Evolutionary conservation across 257 asterid genomes (phyloP).

Genomic region (Jaltomata sinuosa): DNA sequence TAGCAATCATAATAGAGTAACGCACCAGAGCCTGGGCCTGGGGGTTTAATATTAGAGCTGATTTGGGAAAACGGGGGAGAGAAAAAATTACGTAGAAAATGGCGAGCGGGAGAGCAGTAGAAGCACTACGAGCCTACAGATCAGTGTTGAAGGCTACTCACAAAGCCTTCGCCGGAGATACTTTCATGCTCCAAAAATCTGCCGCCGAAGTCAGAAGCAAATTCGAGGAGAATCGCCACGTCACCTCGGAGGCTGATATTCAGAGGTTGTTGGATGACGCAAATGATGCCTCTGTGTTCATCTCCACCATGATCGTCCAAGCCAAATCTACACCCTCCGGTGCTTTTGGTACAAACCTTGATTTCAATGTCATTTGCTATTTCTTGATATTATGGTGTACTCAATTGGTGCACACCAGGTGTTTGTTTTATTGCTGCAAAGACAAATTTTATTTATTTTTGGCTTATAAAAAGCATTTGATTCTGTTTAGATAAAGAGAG

Average conservation of each 20-base stretch:
- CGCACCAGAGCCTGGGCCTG: too few relatives aligned
- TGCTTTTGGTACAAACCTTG: constrained; percentile 52
- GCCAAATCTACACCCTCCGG: constrained; percentile 89
- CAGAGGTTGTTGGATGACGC: constrained; percentile 72
- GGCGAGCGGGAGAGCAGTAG: constrained; percentile 41
- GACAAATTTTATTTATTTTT: too few relatives aligned
- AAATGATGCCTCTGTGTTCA: constrained; percentile 80
- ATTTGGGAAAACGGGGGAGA: background rate
- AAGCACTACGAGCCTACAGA: constrained; percentile 71
- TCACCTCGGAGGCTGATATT: constrained; percentile 63
- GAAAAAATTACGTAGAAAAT: constrained; percentile 9
- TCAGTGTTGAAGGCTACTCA: constrained; percentile 76
- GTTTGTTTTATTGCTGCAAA: background rate
- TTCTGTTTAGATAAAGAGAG: background rate
- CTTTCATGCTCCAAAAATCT: constrained; percentile 74
- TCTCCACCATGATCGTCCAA: constrained; percentile 82
- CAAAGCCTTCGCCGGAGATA: constrained; percentile 80
- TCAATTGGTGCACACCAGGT: background rate
- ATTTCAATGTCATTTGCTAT: background rate
- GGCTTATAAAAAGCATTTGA: background rate
- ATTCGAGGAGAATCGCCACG: constrained; percentile 84
- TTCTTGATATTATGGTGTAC: background rate
- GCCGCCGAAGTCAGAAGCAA: constrained; percentile 81
- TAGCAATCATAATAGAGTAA: too few relatives aligned
- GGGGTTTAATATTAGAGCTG: too few relatives aligned